Conservation (phyloP, 805 yeast species). For the Wickerhamiella azymoides region DNA sequence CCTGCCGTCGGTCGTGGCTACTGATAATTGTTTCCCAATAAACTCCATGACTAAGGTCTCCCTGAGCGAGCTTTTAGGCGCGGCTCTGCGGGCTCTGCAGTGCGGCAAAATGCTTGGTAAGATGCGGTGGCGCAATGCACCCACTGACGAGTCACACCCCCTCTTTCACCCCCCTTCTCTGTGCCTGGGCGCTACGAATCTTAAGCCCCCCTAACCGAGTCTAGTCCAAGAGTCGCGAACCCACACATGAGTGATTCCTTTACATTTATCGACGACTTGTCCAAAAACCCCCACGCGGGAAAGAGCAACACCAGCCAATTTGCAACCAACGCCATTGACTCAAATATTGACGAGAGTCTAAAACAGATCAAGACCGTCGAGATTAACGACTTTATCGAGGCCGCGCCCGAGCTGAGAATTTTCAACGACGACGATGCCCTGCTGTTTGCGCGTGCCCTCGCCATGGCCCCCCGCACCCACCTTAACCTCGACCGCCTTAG, state of each 20-base stretch:
- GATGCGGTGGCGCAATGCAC: not conserved
- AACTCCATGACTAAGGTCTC: constrained; percentile 5
- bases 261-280: not conserved
- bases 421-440: constrained; percentile 7
- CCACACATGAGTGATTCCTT: not conserved
- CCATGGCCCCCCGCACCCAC: not conserved
- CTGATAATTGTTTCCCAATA: constrained; percentile 10
- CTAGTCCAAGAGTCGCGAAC: too few species aligned
- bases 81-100: not conserved
- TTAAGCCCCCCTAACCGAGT: not conserved
- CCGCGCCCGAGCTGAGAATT: not conserved
- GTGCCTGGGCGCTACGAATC: not conserved
- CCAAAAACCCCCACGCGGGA: too few species aligned
- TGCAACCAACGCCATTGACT: constrained; percentile 6
- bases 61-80: not conserved
- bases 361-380: constrained; percentile 3
- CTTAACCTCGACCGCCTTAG: constrained; percentile 1
- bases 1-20: constrained; percentile 22
- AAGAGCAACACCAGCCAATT: not conserved
- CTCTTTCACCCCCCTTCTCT: too few species aligned
- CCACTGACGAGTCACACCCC: too few species aligned
- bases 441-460: constrained; percentile 1
- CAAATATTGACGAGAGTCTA: constrained; percentile 7
- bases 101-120: not conserved
- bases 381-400: not conserved